phyloP scores from a whole-genome alignment of 495 filamentous ascomycete species.

The Astrothelium macrocarpum region DNA sequence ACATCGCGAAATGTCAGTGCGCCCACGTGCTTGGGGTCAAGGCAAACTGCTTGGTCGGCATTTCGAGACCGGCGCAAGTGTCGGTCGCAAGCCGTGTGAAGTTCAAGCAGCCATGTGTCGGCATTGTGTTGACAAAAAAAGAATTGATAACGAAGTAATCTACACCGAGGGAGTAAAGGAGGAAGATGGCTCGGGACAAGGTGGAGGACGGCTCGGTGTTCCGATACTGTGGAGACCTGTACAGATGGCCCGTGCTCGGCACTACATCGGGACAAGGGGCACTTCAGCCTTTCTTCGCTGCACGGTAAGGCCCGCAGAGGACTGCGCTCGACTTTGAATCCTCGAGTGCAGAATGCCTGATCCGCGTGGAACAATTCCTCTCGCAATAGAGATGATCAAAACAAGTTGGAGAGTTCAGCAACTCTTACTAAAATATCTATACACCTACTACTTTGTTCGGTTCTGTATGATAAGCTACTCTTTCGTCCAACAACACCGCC shows the following conservation, averaged over 20 bases:
- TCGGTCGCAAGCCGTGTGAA: background rate
- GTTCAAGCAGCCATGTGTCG: background rate
- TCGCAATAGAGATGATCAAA: too few relatives aligned
- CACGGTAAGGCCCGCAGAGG: background rate
- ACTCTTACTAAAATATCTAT: too few relatives aligned
- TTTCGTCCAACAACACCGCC: too few relatives aligned
- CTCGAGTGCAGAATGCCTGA: too few relatives aligned
- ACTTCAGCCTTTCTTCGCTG: background rate
- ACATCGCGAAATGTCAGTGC: background rate
- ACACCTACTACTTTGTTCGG: too few relatives aligned
- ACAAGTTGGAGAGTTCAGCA: too few relatives aligned
- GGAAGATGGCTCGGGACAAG: background rate
- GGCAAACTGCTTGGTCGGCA: background rate
- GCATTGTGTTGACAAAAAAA: background rate
- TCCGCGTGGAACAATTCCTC: too few relatives aligned
- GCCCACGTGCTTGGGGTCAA: background rate
- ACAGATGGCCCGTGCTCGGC: background rate
- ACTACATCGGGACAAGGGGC: background rate
- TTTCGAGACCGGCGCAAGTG: background rate
- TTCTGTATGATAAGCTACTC: too few relatives aligned
- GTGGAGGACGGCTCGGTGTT: background rate
- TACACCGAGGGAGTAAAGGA: background rate
- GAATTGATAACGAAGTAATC: background rate
- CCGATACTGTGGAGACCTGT: background rate
- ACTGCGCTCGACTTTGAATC: too few relatives aligned